Evolutionary conservation across 306 rosid species (phyloP).

Genomic region (Dalbergia cultrata): DNA sequence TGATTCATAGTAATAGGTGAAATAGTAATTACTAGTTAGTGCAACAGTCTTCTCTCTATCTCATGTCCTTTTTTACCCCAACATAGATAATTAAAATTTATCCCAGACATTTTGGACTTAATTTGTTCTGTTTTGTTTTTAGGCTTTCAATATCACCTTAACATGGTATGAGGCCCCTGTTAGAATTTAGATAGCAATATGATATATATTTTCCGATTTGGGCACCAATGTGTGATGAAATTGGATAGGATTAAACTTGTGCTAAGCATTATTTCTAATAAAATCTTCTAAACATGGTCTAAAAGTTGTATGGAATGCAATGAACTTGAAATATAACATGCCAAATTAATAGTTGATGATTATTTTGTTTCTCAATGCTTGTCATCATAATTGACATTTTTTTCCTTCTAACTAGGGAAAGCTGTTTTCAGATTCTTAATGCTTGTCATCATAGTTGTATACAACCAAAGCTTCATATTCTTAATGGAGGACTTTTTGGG

Average conservation of each 20-base stretch:
- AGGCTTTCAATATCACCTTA: neutral
- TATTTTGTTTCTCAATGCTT: constrained; percentile 14
- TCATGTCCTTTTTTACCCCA: neutral
- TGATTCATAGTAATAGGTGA: neutral
- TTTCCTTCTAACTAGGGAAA: constrained; percentile 63
- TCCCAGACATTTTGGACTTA: neutral
- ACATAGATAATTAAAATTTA: neutral
- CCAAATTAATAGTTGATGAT: constrained; percentile 21
- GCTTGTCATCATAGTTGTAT: no score
- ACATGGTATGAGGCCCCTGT: neutral
- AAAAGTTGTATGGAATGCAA: neutral
- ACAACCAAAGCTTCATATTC: no score
- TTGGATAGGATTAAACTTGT: no score
- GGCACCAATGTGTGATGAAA: no score
- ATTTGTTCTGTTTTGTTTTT: neutral
- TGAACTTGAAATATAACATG: constrained; percentile 32
- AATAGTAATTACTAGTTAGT: neutral
- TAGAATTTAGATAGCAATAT: neutral
- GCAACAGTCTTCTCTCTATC: neutral
- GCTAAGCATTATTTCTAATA: neutral
- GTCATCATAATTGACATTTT: constrained; percentile 45
- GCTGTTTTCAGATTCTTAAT: constrained; percentile 81
- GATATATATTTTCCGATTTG: neutral
- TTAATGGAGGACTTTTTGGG: no score
- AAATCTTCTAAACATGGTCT: neutral